Evolutionary conservation across 192 early-diverging fungal species (phyloP).

Genomic region (Helicostylum pulchrum): DNA sequence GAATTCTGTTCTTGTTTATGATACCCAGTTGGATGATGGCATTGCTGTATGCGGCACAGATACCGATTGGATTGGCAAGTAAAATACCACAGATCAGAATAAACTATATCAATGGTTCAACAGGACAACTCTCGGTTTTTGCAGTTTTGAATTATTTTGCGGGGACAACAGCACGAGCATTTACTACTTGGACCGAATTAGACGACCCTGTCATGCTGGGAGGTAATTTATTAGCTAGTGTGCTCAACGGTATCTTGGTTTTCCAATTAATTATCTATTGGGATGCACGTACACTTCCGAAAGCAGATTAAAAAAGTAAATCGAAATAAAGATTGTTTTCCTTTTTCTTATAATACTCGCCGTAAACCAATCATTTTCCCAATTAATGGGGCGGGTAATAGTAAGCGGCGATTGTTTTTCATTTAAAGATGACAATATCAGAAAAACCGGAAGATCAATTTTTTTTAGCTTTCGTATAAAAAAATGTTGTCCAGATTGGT

Average conservation of each 20-base stretch:
- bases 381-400: no score
- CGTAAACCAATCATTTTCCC: background rate
- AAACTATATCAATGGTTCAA: constrained; percentile 79
- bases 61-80: constrained; percentile 74
- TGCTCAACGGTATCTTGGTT: constrained; percentile 78
- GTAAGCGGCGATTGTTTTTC: no score
- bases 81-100: constrained; percentile 87
- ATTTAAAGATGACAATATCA: no score
- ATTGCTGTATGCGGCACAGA: constrained; percentile 41
- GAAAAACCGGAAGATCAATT: no score
- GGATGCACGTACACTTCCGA: background rate
- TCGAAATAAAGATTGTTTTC: background rate
- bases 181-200: constrained; percentile 90
- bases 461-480: background rate
- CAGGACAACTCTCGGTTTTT: constrained; percentile 89
- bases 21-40: constrained; percentile 14
- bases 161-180: constrained; percentile 82
- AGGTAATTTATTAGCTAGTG: constrained; percentile 63
- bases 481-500: background rate
- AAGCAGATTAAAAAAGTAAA: constrained; percentile 16
- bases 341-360: background rate
- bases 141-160: constrained; percentile 86
- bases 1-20: constrained; percentile 12
- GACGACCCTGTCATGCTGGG: constrained; percentile 76
- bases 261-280: constrained; percentile 60